phyloP scores from a whole-genome alignment of 257 asterid genomes.

The Rauvolfia tetraphylla region DNA sequence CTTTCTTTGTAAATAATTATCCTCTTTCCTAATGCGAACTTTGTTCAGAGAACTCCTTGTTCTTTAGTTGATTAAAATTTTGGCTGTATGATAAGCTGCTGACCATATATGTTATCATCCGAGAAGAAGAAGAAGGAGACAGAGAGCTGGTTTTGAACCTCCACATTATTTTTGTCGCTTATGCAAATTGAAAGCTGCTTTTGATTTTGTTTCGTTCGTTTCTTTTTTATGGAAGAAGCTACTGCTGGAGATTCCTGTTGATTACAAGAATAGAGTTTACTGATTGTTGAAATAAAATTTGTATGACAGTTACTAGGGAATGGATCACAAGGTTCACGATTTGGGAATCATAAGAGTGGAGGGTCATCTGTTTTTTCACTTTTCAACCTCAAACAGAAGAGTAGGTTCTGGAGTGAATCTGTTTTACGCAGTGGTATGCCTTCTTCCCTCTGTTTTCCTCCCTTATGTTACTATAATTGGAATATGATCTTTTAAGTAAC shows the following conservation, averaged over 20 bases:
- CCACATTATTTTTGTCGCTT: neutral
- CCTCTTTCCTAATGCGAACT: neutral
- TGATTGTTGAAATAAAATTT: slow-evolving; percentile 11
- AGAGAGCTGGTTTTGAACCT: neutral
- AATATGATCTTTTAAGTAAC: slow-evolving; percentile 12
- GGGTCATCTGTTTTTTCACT: slow-evolving; percentile 75
- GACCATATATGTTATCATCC: neutral
- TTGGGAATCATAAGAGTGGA: slow-evolving; percentile 51
- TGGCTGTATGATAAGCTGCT: neutral
- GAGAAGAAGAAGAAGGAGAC: neutral
- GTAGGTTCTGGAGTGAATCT: slow-evolving; percentile 93
- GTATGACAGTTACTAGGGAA: slow-evolving; percentile 47
- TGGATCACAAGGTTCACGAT: slow-evolving; percentile 57
- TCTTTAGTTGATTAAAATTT: neutral
- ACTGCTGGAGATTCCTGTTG: neutral
- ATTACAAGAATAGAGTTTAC: neutral
- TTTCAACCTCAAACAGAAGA: slow-evolving; percentile 90
- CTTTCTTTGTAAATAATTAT: neutral
- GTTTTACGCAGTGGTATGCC: slow-evolving; percentile 74
- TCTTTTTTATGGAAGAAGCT: neutral
- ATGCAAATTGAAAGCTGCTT: neutral
- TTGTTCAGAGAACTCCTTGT: neutral
- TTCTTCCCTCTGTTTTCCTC: slow-evolving; percentile 10
- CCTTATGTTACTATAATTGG: neutral
- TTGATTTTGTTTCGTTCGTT: neutral